Evolutionary conservation across 139 green algal species (phyloP), one percentile per base, ranked within the genome.

Genomic region (Diplosphaera chodatii): DNA sequence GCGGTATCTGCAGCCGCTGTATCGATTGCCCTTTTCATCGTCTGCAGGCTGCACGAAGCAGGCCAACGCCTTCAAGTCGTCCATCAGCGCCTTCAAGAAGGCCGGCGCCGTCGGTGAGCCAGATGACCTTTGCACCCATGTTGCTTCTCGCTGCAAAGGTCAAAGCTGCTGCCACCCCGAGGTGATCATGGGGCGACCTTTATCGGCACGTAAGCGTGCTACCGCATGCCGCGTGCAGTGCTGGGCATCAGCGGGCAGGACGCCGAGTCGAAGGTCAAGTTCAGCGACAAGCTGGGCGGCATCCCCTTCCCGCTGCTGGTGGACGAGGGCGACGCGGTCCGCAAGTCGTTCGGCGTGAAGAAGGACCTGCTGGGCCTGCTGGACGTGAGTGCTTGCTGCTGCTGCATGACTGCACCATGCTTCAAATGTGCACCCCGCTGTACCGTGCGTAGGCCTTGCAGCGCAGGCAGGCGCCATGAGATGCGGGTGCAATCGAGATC

Each of bases 281-380:
- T 73, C 55, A 67, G 29, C 20, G 21, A 21, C 30, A 64, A 67
- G 32, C 55, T 67, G 55, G n/a, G n/a, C 16, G 59, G 8, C 55
- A n/a, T 73, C 6, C 68, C 68, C 30, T 73, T 67, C 68, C 30
- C 25, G n/a, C 55, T 73, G 21, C 55, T 73, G 30, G 68, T 41
- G 30, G 68, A 73, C 41, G 68, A 73, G 31, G 68, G 68, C 68
- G 55, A 70, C 15, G 28, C 31, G 55, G 68, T 73, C 20, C 55
- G 68, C 55, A 55, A 73, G 68, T 31, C 41, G 5, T 73, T 40
- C 4, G 68, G 68, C 3, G 55, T 73, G 30, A 34, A 27, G 16
- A 73, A 73, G 68, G 68, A 73, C 27, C 55, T 73, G 18, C 55
- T 73, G 68, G 68, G 68, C 30, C 68, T 73, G 55, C 55, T 73